phyloP scores from a whole-genome alignment of 441 rosid genomes.

The Populus trichocarpa region DNA sequence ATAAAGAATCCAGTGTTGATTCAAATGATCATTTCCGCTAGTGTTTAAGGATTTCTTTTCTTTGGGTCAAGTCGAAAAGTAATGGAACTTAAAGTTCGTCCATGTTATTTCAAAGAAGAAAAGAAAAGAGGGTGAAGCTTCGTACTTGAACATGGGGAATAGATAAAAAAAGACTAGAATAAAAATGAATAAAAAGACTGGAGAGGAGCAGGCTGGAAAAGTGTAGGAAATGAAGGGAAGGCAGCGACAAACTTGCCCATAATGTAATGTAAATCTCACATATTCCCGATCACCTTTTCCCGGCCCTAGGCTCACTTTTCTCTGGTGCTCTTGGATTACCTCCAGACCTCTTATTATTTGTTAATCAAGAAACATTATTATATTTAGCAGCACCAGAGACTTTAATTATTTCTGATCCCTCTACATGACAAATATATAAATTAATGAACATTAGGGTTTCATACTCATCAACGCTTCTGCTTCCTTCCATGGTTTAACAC shows the following conservation, averaged over 20 bases:
- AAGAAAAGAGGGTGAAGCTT: too few relatives aligned
- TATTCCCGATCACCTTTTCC: background rate
- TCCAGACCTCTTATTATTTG: background rate
- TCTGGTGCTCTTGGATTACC: background rate
- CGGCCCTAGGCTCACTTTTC: background rate
- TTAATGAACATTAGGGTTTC: background rate
- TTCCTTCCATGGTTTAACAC: background rate
- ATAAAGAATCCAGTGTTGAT: background rate
- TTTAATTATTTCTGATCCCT: background rate
- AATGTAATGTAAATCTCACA: background rate
- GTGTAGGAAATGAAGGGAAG: background rate
- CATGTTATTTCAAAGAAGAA: too few relatives aligned
- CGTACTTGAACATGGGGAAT: too few relatives aligned
- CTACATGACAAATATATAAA: background rate
- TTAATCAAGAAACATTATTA: background rate
- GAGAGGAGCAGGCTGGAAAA: background rate
- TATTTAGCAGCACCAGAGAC: background rate
- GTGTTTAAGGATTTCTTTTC: too few relatives aligned
- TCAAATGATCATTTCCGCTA: background rate
- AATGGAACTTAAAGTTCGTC: background rate
- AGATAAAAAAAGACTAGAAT: too few relatives aligned
- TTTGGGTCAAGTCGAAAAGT: too few relatives aligned
- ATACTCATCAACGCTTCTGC: background rate
- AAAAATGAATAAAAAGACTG: background rate
- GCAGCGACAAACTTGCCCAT: background rate